Percentiles rank a stretch among this genome's conserved stretches.
Evolutionary conservation across 495 filamentous ascomycete genomes (phyloP).

Genomic region (Hyaloscypha bicolor): DNA sequence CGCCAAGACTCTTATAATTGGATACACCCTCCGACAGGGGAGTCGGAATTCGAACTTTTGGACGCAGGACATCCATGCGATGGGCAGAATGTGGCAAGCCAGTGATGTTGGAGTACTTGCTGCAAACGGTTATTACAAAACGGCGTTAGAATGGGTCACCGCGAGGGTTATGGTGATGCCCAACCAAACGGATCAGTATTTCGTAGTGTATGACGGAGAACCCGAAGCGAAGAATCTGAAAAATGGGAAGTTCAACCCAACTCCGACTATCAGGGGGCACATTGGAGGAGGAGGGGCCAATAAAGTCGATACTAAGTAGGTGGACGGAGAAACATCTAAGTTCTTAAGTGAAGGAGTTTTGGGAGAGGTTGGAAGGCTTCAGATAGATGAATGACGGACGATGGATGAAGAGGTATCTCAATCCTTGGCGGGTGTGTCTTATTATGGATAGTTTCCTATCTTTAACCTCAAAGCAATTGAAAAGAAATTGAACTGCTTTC

Average conservation of each 20-base stretch:
- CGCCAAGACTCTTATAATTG: slow-evolving; percentile 40
- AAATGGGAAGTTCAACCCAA: slow-evolving; percentile 40
- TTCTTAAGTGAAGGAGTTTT: slow-evolving; percentile 27
- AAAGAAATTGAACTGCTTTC: neutral
- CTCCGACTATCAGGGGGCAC: slow-evolving; percentile 52
- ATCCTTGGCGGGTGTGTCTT: neutral
- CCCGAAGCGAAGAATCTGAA: slow-evolving; percentile 44
- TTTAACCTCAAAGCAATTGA: neutral
- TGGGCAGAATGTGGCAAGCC: slow-evolving; percentile 49
- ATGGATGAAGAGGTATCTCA: neutral
- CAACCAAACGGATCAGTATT: slow-evolving; percentile 48
- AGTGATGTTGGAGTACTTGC: slow-evolving; percentile 41
- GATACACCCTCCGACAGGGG: slow-evolving; percentile 34
- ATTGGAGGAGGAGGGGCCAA: slow-evolving; percentile 45
- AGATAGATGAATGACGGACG: neutral
- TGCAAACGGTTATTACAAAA: slow-evolving; percentile 38
- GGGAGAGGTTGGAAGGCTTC: neutral
- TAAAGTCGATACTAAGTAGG: slow-evolving; percentile 43
- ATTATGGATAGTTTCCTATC: neutral
- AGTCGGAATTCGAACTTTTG: slow-evolving; percentile 36
- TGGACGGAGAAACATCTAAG: slow-evolving; percentile 33
- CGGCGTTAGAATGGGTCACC: slow-evolving; percentile 42
- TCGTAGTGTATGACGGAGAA: slow-evolving; percentile 45
- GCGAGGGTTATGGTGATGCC: slow-evolving; percentile 48
- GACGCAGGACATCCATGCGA: slow-evolving; percentile 45